phyloP scores from a whole-genome alignment of 306 rosid genomes.

The Pyrus communis region DNA sequence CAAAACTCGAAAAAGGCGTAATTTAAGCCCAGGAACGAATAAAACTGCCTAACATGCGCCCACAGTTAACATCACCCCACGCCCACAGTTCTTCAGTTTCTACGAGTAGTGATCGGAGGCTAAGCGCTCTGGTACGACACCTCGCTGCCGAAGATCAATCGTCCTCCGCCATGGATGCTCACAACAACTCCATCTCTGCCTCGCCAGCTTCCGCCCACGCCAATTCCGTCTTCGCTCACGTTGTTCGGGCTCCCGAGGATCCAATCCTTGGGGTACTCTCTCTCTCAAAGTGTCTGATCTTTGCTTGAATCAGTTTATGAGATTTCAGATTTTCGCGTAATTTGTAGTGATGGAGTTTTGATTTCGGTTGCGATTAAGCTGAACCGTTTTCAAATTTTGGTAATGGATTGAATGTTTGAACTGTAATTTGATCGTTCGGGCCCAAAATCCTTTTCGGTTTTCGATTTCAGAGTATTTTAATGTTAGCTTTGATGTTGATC shows the following conservation, averaged over 20 bases:
- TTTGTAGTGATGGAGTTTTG: not conserved
- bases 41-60: constrained; percentile 49
- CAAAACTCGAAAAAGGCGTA: not conserved
- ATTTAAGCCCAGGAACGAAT: not conserved
- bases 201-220: constrained; percentile 46
- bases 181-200: constrained; percentile 29
- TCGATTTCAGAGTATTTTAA: not conserved
- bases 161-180: constrained; percentile 37
- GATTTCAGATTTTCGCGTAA: not conserved
- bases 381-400: not conserved
- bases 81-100: constrained; percentile 5
- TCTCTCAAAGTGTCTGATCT: not conserved
- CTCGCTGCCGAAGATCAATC: not conserved
- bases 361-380: not conserved
- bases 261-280: constrained; percentile 82
- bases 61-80: constrained; percentile 29
- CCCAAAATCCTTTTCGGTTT: not conserved
- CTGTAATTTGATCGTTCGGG: not conserved
- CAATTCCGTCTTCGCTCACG: constrained; percentile 70
- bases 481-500: not conserved
- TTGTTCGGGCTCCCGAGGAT: constrained; percentile 94
- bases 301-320: no score
- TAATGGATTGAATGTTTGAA: not conserved
- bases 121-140: constrained; percentile 48
- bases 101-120: constrained; percentile 56